Evolutionary conservation across 2,329 filamentous ascomycete genomes (phyloP).

Genomic region (Colletotrichum orbiculare): DNA sequence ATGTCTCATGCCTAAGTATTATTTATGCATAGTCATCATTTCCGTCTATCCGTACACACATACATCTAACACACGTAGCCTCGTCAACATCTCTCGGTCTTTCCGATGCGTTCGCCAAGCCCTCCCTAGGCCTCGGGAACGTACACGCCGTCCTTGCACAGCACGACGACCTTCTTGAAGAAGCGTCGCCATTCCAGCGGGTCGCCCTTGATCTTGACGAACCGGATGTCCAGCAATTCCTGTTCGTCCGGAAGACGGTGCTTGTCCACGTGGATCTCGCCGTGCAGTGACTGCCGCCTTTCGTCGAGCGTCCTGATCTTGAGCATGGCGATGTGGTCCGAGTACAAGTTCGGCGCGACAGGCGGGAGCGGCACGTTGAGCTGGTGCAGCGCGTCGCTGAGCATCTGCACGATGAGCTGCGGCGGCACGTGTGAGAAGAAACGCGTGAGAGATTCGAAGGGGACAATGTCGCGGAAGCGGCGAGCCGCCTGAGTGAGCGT

Average conservation of each 20-base stretch:
- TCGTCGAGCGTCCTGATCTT: constrained; percentile 81
- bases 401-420: constrained; percentile 79
- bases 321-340: constrained; percentile 70
- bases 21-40: constrained; percentile 1
- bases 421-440: constrained; percentile 89
- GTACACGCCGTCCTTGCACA: constrained; percentile 88
- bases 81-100: constrained; percentile 23
- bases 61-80: constrained; percentile 21
- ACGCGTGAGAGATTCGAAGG: constrained; percentile 85
- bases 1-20: background rate
- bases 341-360: constrained; percentile 56
- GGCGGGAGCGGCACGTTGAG: constrained; percentile 81
- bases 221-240: constrained; percentile 84
- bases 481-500: constrained; percentile 90
- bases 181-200: constrained; percentile 96
- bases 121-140: constrained; percentile 53
- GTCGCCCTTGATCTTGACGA: constrained; percentile 95
- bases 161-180: constrained; percentile 93
- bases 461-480: constrained; percentile 90
- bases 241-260: constrained; percentile 65
- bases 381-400: constrained; percentile 84
- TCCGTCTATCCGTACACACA: constrained; percentile 20
- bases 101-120: background rate
- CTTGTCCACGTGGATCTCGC: constrained; percentile 79
- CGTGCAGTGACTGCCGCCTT: constrained; percentile 77